Base-by-base conservation (phyloP, 2,329 filamentous ascomycete species). In the Colletotrichum cuscutae region DNA sequence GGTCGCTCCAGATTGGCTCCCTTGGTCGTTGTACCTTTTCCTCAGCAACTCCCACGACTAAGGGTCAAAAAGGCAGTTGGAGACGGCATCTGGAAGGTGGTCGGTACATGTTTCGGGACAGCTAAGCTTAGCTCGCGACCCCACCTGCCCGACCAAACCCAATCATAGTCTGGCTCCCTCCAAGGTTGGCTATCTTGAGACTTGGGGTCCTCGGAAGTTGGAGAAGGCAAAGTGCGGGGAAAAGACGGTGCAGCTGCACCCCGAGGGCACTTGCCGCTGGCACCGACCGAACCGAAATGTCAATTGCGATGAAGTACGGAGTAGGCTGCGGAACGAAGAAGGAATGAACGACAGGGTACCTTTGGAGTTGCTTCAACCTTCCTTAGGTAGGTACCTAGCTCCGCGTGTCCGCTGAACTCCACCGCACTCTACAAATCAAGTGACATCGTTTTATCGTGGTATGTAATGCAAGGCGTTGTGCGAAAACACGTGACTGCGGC, bases 211-310 rank as follows among this genome's bases (percentile, higher is more conserved):
- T 58, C 52, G 58, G 49, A 53, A 64, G 59, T 72, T 64, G 70
- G 70, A 72, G 70, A 72, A 72, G 56, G 49, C 63, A 46, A 59
- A 49, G 70, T 72, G 70, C 65, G 70, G 70, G 66, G 70, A 52
- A 52, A 64, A 72, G 37, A 32, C 54, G 30, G 58, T 68, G 68
- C 68, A 59, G 37, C 65, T 68, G 68, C 68, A 65, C 68, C 54
- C 60, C 53, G 30, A 64, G 54, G 32, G 37, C 32, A 30, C 30
- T 11, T 59, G 57, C 57, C 32, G 32, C 32, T 42, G 57, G 32
- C 57, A 11, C 19, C 19, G 59, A 53, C 42, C 60, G 26, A 24
- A 52, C 4, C 24, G 26, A 53, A 28, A 53, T 57, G 54, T 30
- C 54, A 19, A 15, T 28, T 30, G 54, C 54, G 30, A 57, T 26